Conservation (phyloP, 2,329 filamentous ascomycete species). For the Incumbomyces lentus region DNA sequence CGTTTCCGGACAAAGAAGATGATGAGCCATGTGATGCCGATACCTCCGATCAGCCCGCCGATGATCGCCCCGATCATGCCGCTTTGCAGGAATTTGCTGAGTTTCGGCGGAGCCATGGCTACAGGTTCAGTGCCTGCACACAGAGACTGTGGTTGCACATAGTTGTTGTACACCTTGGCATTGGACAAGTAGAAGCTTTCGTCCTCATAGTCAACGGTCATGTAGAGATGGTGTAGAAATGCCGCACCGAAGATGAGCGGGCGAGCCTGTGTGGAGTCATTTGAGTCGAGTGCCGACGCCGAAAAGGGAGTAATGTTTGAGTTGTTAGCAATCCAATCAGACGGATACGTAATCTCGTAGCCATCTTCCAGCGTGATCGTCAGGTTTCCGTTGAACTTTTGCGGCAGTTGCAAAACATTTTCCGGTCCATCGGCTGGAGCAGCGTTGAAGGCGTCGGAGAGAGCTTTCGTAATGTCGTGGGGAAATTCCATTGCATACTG, state of each 20-base stretch:
- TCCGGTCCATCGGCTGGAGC: slow-evolving; percentile 10
- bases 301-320: slow-evolving; percentile 21
- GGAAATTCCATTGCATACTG: slow-evolving; percentile 34
- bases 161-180: slow-evolving; percentile 29
- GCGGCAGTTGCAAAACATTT: slow-evolving; percentile 27
- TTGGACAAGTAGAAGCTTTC: slow-evolving; percentile 32
- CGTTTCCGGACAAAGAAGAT: slow-evolving; percentile 9
- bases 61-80: slow-evolving; percentile 20
- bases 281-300: slow-evolving; percentile 16
- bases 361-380: slow-evolving; percentile 32
- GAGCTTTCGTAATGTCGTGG: slow-evolving; percentile 30
- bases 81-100: slow-evolving; percentile 10
- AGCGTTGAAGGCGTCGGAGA: slow-evolving; percentile 27
- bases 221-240: slow-evolving; percentile 34
- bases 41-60: slow-evolving; percentile 25
- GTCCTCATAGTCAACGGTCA: slow-evolving; percentile 34
- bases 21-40: slow-evolving; percentile 14
- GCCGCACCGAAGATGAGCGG: slow-evolving; percentile 30
- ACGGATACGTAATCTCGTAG: slow-evolving; percentile 30
- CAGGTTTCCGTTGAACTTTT: slow-evolving; percentile 30
- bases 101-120: slow-evolving; percentile 20
- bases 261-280: slow-evolving; percentile 19
- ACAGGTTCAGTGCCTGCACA: slow-evolving; percentile 29
- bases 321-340: slow-evolving; percentile 27
- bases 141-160: slow-evolving; percentile 32